Evolutionary conservation across 2,329 filamentous ascomycete species (phyloP).

Genomic region (Amphichorda felina): DNA sequence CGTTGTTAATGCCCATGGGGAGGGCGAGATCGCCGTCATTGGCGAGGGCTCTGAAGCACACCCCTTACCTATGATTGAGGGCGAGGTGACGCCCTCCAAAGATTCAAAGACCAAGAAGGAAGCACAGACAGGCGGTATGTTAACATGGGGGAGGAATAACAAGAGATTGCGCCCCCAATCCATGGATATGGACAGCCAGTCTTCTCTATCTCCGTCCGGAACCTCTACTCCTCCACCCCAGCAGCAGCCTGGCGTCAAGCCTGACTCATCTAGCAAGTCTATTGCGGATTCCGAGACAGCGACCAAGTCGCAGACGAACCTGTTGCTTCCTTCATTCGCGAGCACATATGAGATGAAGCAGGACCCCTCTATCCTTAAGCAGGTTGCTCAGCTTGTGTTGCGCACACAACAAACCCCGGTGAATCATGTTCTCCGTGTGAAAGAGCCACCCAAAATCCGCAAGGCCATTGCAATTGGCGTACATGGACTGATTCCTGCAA

Average conservation of each 20-base stretch:
- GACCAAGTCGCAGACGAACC: constrained; percentile 38
- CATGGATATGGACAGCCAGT: constrained; percentile 30
- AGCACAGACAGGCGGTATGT: constrained; percentile 11
- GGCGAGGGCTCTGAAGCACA: constrained; percentile 44
- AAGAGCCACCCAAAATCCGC: constrained; percentile 59
- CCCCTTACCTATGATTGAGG: constrained; percentile 32
- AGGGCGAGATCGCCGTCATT: constrained; percentile 44
- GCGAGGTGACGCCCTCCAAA: constrained; percentile 25
- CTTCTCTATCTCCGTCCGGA: constrained; percentile 14
- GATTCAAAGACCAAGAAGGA: constrained; percentile 21
- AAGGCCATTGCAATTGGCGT: constrained; percentile 89
- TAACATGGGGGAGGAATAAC: constrained; percentile 30
- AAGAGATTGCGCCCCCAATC: constrained; percentile 35
- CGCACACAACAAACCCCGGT: constrained; percentile 42
- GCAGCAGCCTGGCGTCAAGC: constrained; percentile 2
- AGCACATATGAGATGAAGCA: constrained; percentile 57
- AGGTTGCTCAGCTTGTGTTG: constrained; percentile 48
- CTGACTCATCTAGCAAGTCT: constrained; percentile 8
- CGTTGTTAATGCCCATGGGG: constrained; percentile 22
- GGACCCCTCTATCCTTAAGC: constrained; percentile 58
- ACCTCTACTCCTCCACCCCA: constrained; percentile 10
- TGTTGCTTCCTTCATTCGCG: constrained; percentile 58
- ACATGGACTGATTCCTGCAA: constrained; percentile 85
- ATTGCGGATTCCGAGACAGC: constrained; percentile 8
- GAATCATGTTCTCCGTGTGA: constrained; percentile 61